phyloP scores from a whole-genome alignment of 371 early-diverging fungal genomes.

The Mortierella sp. region DNA sequence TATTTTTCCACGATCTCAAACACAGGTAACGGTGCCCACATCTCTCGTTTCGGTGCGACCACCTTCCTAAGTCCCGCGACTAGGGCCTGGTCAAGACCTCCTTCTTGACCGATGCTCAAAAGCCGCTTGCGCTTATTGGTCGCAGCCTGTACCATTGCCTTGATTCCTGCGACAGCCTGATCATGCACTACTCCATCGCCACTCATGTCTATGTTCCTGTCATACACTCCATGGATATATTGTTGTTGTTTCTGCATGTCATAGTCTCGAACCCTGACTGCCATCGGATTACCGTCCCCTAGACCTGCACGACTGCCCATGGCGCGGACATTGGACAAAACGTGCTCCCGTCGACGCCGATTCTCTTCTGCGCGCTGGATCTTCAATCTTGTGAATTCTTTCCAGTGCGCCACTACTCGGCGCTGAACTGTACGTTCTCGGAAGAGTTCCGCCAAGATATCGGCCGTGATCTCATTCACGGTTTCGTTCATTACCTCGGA shows the following conservation, averaged over 20 bases:
- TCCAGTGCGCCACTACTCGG: conserved; percentile 27
- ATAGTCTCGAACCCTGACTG: conserved; percentile 20
- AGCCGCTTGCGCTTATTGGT: conserved; percentile 36
- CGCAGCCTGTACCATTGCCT: conserved; percentile 23
- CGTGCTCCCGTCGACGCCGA: conserved; percentile 29
- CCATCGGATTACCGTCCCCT: conserved; percentile 12
- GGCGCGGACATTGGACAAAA: conserved; percentile 35
- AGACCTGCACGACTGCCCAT: conserved; percentile 45
- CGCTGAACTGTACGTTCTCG: conserved; percentile 20
- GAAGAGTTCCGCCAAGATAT: conserved; percentile 21
- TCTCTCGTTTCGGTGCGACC: conserved; percentile 34
- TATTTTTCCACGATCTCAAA: conserved; percentile 18
- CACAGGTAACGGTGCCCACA: conserved; percentile 44
- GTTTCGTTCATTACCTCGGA: conserved; percentile 5
- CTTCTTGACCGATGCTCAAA: conserved; percentile 37
- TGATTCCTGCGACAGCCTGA: conserved; percentile 8
- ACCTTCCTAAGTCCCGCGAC: conserved; percentile 31
- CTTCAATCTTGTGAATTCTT: conserved; percentile 14
- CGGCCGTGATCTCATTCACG: conserved; percentile 1
- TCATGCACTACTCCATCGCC: not conserved
- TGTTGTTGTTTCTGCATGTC: conserved; percentile 14
- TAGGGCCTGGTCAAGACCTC: conserved; percentile 30
- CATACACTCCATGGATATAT: not conserved
- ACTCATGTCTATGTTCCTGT: not conserved
- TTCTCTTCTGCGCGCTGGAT: conserved; percentile 37